These are phyloP conservation scores for Ormosia semicastrata DNA, from an alignment of 306 rosid genomes.

Conservation along the genomic window DNA sequence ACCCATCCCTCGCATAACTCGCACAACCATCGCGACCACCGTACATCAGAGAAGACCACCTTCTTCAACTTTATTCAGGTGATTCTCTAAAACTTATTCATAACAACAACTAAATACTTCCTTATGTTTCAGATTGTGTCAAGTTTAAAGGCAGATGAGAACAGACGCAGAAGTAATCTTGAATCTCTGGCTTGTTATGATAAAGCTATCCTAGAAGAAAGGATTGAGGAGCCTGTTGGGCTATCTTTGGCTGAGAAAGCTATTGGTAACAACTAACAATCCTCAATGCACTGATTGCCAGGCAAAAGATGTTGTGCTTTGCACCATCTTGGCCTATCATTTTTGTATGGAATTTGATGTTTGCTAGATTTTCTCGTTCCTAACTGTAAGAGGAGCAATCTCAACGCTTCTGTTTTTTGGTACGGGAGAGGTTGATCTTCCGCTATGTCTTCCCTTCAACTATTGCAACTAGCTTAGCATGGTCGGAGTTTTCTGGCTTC, in stretches of 20 bases:
- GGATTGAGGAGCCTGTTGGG: constrained; percentile 79
- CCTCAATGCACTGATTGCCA: constrained; percentile 64
- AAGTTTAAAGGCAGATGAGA: constrained; percentile 52
- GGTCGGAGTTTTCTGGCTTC: constrained; percentile 80
- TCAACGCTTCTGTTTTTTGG: constrained; percentile 21
- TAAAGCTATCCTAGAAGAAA: constrained; percentile 80
- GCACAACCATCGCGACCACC: too few relatives aligned
- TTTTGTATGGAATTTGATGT: constrained; percentile 15
- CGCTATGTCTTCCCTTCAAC: constrained; percentile 86
- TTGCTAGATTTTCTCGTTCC: constrained; percentile 32
- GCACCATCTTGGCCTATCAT: constrained; percentile 50
- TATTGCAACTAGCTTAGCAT: constrained; percentile 77
- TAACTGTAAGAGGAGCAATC: constrained; percentile 26
- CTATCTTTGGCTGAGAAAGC: constrained; percentile 64
- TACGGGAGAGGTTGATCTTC: constrained; percentile 39
- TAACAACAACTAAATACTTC: neutral
- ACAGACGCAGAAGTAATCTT: constrained; percentile 54
- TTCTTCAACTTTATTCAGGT: too few relatives aligned
- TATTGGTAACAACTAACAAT: constrained; percentile 67
- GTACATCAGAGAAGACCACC: too few relatives aligned
- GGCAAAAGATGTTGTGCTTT: constrained; percentile 89
- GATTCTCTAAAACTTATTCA: too few relatives aligned
- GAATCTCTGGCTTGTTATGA: constrained; percentile 81
- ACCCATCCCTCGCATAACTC: too few relatives aligned
- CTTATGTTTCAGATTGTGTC: constrained; percentile 43